Evolutionary conservation across 2,329 filamentous ascomycete genomes (phyloP).

Genomic region (Xylariales sp.): DNA sequence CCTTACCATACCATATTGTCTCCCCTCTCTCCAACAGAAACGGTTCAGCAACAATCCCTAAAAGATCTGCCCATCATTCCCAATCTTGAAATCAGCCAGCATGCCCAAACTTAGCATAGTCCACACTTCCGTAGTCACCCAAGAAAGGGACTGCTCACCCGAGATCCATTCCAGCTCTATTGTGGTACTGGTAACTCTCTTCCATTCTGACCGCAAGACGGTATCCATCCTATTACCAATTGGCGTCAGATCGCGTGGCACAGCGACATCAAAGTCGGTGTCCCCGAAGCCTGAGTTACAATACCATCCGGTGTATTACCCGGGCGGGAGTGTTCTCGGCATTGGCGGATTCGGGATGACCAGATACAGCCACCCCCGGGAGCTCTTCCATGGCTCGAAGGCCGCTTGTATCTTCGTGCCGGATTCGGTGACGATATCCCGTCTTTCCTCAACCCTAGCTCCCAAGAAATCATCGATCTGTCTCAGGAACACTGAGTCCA

Average conservation of each 20-base stretch:
- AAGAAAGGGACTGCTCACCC: constrained; percentile 1
- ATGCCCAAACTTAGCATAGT: background rate
- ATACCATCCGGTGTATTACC: background rate
- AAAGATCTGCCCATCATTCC: background rate
- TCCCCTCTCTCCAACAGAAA: background rate
- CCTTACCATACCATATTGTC: constrained; percentile 2
- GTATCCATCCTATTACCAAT: background rate
- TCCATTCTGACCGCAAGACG: background rate
- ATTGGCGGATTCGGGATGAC: background rate
- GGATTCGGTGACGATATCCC: background rate
- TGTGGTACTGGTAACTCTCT: background rate
- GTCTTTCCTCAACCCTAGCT: background rate
- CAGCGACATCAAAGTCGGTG: background rate
- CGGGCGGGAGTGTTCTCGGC: background rate
- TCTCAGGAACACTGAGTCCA: background rate
- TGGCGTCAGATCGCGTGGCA: background rate
- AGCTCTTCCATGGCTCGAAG: background rate
- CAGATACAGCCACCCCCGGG: background rate
- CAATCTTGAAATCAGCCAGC: constrained; percentile 2
- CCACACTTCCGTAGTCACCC: background rate
- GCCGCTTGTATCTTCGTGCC: background rate
- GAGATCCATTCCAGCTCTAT: constrained; percentile 4
- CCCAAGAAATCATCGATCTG: background rate
- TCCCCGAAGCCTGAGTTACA: constrained; percentile 1
- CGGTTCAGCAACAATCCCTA: background rate